Base-by-base conservation (phyloP, 148 eudicot genomes). In the Chenopodium formosanum region DNA sequence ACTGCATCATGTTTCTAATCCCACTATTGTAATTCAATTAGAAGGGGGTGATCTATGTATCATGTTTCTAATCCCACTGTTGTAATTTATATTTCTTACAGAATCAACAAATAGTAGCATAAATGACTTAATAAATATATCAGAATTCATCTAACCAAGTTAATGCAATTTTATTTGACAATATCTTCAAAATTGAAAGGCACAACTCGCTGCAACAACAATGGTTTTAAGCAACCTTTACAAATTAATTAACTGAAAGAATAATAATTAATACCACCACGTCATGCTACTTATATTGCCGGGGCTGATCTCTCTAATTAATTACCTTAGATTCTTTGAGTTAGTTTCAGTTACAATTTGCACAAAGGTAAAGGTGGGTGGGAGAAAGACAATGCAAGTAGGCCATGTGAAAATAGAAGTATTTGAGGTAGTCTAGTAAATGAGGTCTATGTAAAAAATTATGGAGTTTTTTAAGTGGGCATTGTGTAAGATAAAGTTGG, bases 51-150 rank as follows among this genome's bases (percentile, higher is more conserved):
- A 40, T 40, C 53, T 27, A 53, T 19, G 66, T 32, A 9, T 46
- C 70, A 44, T 11, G 46, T 22, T 47, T 25, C 44, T 29, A 47
- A 66, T 67, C 70, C 82, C 25, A 4, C 29, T 31, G n/a, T 52
- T 73, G 16, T 58, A 20, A 68, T 74, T 83, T 19, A n/a, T 27
- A 12, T 19, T 73, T 79, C 64, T 27, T 23, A 73, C n/a, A 4
- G 13, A 23, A 52, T 74, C 66, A 66, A 67, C 52, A 73, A 27
- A 64, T 4, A 34, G 37, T 53, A 22, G 68, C 50, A 73, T 17
- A 50, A 16, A 7, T 63, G 65, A 29, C 73, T 79, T n/a, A 48
- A 5, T 40, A 34, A 34, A 47, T 22, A 68, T n/a, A 27, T 7
- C 47, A n/a, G 5, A 37, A 34, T 12, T 56, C 76, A 70, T 74